phyloP scores from a whole-genome alignment of 176 grass and related monocot genomes.

The Avena eriantha region DNA sequence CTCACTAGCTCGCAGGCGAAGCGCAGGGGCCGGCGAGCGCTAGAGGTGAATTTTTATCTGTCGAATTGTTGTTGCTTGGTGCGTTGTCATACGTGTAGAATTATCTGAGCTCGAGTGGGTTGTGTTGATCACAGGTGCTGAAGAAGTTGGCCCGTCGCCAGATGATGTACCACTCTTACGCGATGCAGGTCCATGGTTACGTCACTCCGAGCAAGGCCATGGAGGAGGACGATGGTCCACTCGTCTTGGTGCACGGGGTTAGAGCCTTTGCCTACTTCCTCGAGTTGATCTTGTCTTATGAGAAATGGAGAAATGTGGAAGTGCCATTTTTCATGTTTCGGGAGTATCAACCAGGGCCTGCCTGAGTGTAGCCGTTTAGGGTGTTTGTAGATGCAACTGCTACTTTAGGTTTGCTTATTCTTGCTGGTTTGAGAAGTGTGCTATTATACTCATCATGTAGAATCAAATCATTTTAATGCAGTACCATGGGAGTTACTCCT shows the following conservation, averaged over 20 bases:
- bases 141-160: constrained; percentile 83
- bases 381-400: constrained; percentile 13
- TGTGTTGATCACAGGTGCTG: constrained; percentile 65
- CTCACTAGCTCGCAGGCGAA: constrained; percentile 77
- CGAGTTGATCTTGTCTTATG: constrained; percentile 26
- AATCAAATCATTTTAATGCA: constrained; percentile 43
- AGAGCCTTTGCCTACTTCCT: constrained; percentile 41
- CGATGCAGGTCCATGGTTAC: constrained; percentile 94
- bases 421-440: constrained; percentile 7
- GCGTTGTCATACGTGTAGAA: background rate
- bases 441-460: constrained; percentile 1
- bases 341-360: constrained; percentile 1
- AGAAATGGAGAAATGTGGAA: background rate
- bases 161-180: constrained; percentile 95
- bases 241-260: constrained; percentile 90
- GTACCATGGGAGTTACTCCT: constrained; percentile 93
- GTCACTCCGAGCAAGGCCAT: constrained; percentile 46
- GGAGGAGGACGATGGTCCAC: constrained; percentile 54
- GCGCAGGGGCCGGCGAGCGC: constrained; percentile 85
- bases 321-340: constrained; percentile 38
- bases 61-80: constrained; percentile 8
- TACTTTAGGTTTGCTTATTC: background rate
- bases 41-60: constrained; percentile 63
- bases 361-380: constrained; percentile 17
- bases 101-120: constrained; percentile 5